These are phyloP conservation scores for Pinus albicaulis DNA, from an alignment of 75 land plant genomes.

Conservation along the genomic window DNA sequence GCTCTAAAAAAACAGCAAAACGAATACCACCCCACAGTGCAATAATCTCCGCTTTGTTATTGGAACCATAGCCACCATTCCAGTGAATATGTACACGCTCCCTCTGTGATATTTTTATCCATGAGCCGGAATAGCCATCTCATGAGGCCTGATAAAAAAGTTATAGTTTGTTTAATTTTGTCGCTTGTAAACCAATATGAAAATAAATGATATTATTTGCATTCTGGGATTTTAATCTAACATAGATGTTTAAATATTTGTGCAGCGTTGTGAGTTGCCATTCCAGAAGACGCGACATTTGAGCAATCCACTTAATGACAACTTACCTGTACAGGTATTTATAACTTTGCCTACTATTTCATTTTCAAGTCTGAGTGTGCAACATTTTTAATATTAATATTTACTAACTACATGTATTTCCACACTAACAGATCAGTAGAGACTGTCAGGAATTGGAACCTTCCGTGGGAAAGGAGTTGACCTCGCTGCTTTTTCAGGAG, in stretches of 20 bases:
- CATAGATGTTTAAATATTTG: background rate
- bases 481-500: background rate
- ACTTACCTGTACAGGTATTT: background rate
- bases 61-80: too few relatives aligned
- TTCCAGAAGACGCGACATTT: background rate
- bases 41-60: too few relatives aligned
- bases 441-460: slow-evolving; percentile 1
- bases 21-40: too few relatives aligned
- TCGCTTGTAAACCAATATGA: background rate
- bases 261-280: background rate
- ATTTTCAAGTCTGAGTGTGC: background rate
- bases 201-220: background rate
- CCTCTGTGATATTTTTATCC: too few relatives aligned
- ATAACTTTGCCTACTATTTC: background rate
- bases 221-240: background rate
- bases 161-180: too few relatives aligned
- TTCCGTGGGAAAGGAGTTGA: background rate
- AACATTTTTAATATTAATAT: too few relatives aligned
- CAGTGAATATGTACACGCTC: too few relatives aligned
- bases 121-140: too few relatives aligned
- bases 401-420: background rate
- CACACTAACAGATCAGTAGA: background rate
- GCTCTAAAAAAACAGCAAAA: too few relatives aligned
- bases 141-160: too few relatives aligned
- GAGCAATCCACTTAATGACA: background rate